Evolutionary conservation across 2,329 filamentous ascomycete genomes (phyloP).

Genomic region (Trichoderma koningii): DNA sequence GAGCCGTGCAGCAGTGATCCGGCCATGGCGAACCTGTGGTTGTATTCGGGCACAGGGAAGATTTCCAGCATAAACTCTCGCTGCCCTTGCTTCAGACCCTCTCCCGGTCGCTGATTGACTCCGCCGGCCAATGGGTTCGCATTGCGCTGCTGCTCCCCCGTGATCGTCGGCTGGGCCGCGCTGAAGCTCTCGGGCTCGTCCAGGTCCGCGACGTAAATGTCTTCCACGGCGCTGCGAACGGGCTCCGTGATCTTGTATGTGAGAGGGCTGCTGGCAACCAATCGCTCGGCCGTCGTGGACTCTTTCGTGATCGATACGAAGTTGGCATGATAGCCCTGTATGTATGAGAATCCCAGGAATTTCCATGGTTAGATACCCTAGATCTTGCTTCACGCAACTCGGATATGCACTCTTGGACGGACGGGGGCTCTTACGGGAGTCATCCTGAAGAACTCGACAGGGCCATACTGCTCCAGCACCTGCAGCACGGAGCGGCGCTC

Average conservation of each 20-base stretch:
- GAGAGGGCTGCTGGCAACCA: slow-evolving; percentile 52
- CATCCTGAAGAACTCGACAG: slow-evolving; percentile 55
- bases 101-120: slow-evolving; percentile 26
- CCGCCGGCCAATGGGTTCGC: slow-evolving; percentile 29
- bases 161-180: slow-evolving; percentile 21
- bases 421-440: slow-evolving; percentile 29
- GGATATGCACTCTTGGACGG: not conserved
- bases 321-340: slow-evolving; percentile 49
- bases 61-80: slow-evolving; percentile 49
- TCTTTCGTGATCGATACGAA: slow-evolving; percentile 54
- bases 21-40: slow-evolving; percentile 44
- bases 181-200: slow-evolving; percentile 30
- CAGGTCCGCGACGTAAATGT: slow-evolving; percentile 41
- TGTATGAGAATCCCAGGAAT: slow-evolving; percentile 20
- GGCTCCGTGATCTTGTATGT: slow-evolving; percentile 46
- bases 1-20: slow-evolving; percentile 43
- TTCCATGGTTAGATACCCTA: not conserved
- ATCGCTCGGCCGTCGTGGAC: slow-evolving; percentile 41
- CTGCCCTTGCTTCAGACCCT: slow-evolving; percentile 26
- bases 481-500: slow-evolving; percentile 59
- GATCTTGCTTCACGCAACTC: not conserved
- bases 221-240: slow-evolving; percentile 31
- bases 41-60: slow-evolving; percentile 43
- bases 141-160: not conserved
- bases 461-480: slow-evolving; percentile 52